phyloP scores from a whole-genome alignment of 768 basidiomycete genomes.

The Mycena rosella region DNA sequence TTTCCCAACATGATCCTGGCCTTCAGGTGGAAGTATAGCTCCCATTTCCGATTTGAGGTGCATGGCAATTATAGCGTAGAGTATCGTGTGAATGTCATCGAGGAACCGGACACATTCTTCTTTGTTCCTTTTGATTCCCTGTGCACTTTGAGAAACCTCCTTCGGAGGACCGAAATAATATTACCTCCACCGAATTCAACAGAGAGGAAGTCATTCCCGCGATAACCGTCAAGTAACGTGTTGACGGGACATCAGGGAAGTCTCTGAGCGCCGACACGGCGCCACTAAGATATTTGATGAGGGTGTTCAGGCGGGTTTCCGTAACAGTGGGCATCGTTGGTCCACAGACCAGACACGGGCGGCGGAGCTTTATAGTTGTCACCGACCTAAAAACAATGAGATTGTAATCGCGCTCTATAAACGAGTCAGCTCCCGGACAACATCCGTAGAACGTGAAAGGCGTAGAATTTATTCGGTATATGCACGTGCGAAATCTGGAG shows the following conservation, averaged over 20 bases:
- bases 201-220: background rate
- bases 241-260: background rate
- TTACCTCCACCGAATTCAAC: background rate
- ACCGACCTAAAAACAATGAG: too few species aligned
- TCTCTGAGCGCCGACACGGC: background rate
- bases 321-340: too few species aligned
- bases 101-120: background rate
- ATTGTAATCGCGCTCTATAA: too few species aligned
- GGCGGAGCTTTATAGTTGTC: too few species aligned
- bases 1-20: background rate
- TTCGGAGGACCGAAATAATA: background rate
- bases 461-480: too few species aligned
- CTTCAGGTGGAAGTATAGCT: background rate
- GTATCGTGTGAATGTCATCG: background rate
- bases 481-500: too few species aligned
- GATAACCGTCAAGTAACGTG: background rate
- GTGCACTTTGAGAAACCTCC: background rate
- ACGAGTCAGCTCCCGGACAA: too few species aligned
- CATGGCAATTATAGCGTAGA: background rate
- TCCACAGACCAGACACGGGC: too few species aligned
- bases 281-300: background rate
- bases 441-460: too few species aligned
- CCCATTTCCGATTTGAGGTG: background rate
- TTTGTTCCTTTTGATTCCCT: conserved; percentile 12
- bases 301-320: background rate